A percentile compares a stretch with the other conserved stretches of the same genome.
These are phyloP conservation scores for Closterium sp. DNA, from an alignment of 139 green algal genomes.

Conservation along the genomic window DNA sequence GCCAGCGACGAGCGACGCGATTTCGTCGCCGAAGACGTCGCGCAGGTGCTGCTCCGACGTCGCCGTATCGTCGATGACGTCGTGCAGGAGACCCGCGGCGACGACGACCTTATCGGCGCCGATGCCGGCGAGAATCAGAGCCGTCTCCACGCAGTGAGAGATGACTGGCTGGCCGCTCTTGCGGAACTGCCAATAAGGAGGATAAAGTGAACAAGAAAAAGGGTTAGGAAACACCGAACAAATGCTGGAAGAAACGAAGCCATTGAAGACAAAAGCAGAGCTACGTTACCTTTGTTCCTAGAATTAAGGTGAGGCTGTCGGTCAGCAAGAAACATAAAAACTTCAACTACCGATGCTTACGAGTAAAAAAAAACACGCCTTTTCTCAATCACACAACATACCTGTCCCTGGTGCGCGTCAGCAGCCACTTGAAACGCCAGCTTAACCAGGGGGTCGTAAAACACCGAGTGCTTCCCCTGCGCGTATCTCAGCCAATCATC, in stretches of 20 bases:
- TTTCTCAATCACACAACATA: constrained; percentile 11
- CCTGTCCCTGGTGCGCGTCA: constrained; percentile 38
- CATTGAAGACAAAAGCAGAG: no score
- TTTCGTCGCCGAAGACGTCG: constrained; percentile 28
- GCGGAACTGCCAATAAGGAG: constrained; percentile 25
- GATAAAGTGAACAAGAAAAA: not conserved
- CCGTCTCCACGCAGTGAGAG: constrained; percentile 53
- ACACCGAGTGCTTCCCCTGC: constrained; percentile 31
- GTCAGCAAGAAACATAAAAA: not conserved
- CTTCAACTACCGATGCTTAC: not conserved
- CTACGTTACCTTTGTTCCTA: not conserved
- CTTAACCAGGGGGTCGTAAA: constrained; percentile 47
- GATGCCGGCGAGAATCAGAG: constrained; percentile 48
- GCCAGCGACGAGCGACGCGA: constrained; percentile 42
- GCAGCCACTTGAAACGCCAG: constrained; percentile 44
- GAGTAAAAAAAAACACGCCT: not conserved
- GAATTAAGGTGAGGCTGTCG: not conserved
- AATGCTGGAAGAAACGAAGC: no score
- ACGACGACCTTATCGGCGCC: constrained; percentile 42
- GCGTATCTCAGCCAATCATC: constrained; percentile 9
- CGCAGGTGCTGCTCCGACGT: constrained; percentile 48
- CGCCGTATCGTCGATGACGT: constrained; percentile 51
- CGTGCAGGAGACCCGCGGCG: constrained; percentile 55
- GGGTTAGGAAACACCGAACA: not conserved
- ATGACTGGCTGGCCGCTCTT: constrained; percentile 45